Percentiles rank a stretch among this genome's conserved stretches.
These are phyloP conservation scores for Telfairia occidentalis DNA, from an alignment of 331 rosid species.

Conservation along the genomic window DNA sequence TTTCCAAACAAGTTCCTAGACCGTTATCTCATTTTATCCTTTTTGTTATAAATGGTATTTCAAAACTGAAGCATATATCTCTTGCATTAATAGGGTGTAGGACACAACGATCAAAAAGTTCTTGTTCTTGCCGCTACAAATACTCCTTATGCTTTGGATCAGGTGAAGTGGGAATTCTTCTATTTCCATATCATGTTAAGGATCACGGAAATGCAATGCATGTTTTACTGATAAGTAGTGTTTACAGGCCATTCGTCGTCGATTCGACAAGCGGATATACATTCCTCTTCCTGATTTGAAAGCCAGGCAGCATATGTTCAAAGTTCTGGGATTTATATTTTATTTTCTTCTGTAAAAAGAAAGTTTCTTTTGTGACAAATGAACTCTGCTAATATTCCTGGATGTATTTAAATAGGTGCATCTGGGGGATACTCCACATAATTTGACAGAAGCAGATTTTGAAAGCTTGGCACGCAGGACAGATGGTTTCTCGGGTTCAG, in stretches of 20 bases:
- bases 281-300: conserved; percentile 91
- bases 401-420: conserved; percentile 56
- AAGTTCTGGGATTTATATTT: conserved; percentile 38
- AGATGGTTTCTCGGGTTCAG: conserved; percentile 96
- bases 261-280: conserved; percentile 94
- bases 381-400: conserved; percentile 8
- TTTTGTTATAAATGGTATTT: neutral
- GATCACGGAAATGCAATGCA: neutral
- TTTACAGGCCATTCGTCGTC: conserved; percentile 86
- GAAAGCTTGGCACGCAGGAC: conserved; percentile 73
- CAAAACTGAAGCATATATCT: conserved; percentile 18
- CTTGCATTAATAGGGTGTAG: conserved; percentile 62
- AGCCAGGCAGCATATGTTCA: conserved; percentile 97
- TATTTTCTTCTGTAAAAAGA: conserved; percentile 6
- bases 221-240: conserved; percentile 22
- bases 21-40: neutral
- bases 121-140: conserved; percentile 97
- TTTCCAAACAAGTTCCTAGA: neutral
- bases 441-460: conserved; percentile 75
- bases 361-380: neutral
- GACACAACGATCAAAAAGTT: conserved; percentile 85
- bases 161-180: conserved; percentile 34
- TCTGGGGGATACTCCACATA: conserved; percentile 95
- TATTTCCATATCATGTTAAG: neutral
- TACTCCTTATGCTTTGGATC: conserved; percentile 96